Base-by-base conservation (phyloP, 1,284 basidiomycete species). In the Trichosporon faecale region DNA sequence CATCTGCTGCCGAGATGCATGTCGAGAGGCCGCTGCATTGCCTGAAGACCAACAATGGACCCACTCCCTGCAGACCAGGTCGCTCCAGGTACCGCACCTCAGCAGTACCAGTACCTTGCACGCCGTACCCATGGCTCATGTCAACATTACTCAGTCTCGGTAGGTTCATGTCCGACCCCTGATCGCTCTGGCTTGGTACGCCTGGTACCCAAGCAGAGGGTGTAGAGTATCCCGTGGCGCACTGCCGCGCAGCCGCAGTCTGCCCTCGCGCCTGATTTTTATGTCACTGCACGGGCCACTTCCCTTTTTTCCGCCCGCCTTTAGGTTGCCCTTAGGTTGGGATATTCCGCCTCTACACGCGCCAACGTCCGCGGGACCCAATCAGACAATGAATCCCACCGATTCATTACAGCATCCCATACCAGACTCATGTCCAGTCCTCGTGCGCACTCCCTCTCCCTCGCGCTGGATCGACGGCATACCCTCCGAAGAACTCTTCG, bases 221-320 rank as follows among this genome's bases (percentile, higher is more conserved):
- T 37, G 14, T 37, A 37, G 35, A 37, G 11, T 14, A 9, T 44
- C 49, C 21, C 25, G 49, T 52, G 49, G 49, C 49, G 49, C 49
- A 52, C 35, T 37, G 11, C 35, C 35, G 35, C 35, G 35, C 46
- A 52, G 23, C 46, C 46, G 46, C 46, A 21, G 21, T 23, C 49
- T 52, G 25, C 49, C 57, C 29, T 61, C 27, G 57, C 57, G 57
- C 57, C 57, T 61, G 57, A 61, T 61, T 61, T 61, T 31, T 61
- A 31, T 61, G 27, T 61, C 27, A 31, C 29, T 31, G 57, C 57
- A 31, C 27, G 29, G 57, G 27, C 57, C 27, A n/a, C 57, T n/a
- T 31, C 27, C 57, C 57, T 31, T 61, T 61, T 61, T 31, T 31
- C 57, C 29, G 27, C 27, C 57, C 57, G 27, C 27, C 57, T 31